These are phyloP conservation scores for Escallonia herrerae DNA, from an alignment of 129 eudicot genomes.

Conservation along the genomic window DNA sequence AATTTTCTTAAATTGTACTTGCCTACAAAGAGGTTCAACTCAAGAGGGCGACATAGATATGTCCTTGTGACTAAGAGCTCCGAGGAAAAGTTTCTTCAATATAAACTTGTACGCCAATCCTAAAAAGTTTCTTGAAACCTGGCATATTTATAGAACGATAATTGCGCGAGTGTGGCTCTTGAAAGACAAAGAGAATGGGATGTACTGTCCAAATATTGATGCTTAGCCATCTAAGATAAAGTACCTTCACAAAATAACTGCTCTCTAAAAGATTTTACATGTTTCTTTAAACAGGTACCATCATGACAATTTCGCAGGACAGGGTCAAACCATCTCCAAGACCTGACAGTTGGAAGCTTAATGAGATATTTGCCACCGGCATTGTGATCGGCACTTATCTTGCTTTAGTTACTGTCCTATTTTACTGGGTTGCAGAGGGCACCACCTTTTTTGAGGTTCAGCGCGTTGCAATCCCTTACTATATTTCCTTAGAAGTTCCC, in stretches of 20 bases:
- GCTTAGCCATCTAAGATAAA: no score
- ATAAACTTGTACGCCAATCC: background rate
- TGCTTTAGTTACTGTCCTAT: constrained; percentile 42
- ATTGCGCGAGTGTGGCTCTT: background rate
- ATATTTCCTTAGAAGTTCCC: background rate
- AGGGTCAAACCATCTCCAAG: constrained; percentile 48
- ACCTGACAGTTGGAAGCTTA: constrained; percentile 56
- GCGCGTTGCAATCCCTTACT: background rate
- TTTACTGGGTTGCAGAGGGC: constrained; percentile 36
- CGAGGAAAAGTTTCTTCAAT: no score
- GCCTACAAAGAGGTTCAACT: no score
- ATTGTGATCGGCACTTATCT: constrained; percentile 43
- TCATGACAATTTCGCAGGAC: constrained; percentile 51
- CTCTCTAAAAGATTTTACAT: background rate
- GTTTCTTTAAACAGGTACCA: constrained; percentile 35
- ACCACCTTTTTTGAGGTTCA: constrained; percentile 44
- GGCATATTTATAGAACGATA: background rate
- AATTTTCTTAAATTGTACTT: no score
- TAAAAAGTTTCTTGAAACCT: background rate
- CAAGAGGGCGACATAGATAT: no score
- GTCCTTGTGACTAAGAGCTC: no score
- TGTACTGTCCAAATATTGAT: background rate
- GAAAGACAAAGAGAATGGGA: background rate
- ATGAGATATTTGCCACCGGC: constrained; percentile 56
- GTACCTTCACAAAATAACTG: no score